Evolutionary conservation across 306 rosid genomes (phyloP).

Genomic region (Abrus precatorius): DNA sequence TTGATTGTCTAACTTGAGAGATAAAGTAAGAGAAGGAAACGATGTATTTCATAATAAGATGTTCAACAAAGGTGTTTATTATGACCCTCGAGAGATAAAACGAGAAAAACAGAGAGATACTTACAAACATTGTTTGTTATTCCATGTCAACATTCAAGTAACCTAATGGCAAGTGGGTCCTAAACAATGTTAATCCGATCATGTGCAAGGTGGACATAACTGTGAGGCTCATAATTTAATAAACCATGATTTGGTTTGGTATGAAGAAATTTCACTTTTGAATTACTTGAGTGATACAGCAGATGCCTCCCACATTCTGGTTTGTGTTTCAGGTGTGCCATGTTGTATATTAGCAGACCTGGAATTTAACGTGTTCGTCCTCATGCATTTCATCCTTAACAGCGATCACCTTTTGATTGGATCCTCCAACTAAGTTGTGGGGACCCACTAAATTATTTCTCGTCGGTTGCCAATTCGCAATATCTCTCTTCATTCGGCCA

Average conservation of each 20-base stretch:
- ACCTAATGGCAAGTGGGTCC: slow-evolving; percentile 63
- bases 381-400: slow-evolving; percentile 44
- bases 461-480: slow-evolving; percentile 12
- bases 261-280: background rate
- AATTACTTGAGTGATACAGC: slow-evolving; percentile 5
- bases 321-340: slow-evolving; percentile 27
- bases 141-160: slow-evolving; percentile 60
- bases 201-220: slow-evolving; percentile 52
- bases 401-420: no score
- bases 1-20: slow-evolving; percentile 48
- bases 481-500: no score
- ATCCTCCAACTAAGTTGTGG: background rate
- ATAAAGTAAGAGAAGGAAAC: slow-evolving; percentile 27
- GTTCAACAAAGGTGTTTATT: slow-evolving; percentile 36
- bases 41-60: slow-evolving; percentile 48
- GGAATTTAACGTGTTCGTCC: slow-evolving; percentile 50
- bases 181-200: slow-evolving; percentile 38
- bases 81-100: slow-evolving; percentile 42
- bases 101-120: slow-evolving; percentile 66
- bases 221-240: slow-evolving; percentile 28
- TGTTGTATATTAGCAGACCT: background rate
- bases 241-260: slow-evolving; percentile 2
- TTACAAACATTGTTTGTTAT: slow-evolving; percentile 62
- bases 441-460: slow-evolving; percentile 41
- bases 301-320: background rate